Evolutionary conservation across 2,329 filamentous ascomycete genomes (phyloP), one percentile per base, ranked within the genome.

Genomic region (Tetracladium maxilliforme): DNA sequence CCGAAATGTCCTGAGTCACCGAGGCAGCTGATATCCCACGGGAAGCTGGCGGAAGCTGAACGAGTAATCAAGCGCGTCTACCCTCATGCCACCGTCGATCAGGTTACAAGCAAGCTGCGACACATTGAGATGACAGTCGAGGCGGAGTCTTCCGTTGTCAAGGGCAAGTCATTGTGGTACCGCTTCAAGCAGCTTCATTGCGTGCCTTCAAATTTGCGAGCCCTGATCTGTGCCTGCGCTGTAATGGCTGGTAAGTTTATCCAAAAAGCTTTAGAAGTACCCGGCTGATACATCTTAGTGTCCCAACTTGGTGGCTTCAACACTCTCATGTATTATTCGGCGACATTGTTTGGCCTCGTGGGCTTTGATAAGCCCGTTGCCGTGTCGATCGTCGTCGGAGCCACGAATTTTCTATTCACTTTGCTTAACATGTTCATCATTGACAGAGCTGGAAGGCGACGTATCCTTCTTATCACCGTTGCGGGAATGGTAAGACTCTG

Each of bases 391-490:
- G 44, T 58, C 27, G 49, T 60, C 19, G 52, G 51, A 5, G 54
- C 43, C 3, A 56, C 54, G 6, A 61, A 60, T 28, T 64, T 61
- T 33, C 37, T 65, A 26, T 61, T 64, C 39, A 61, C 57, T 1
- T 46, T 49, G 33, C 45, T 62, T 23, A 61, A 62, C 27, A 44
- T 62, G 14, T 39, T 58, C 33, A 35, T 58, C 14, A 51, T 61
- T 7, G 59, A 64, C 31, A 45, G 42, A 3, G 40, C 53, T 15
- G 59, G 61, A 1, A 51, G 61, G 7, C 48, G 59, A 11, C 43
- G 45, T 6, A 46, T 64, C 2, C 43, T 63, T 0, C 41, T 61
- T 8, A 45, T 43, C 27, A 58, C 54, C 0, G 47, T 56, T 4
- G 48, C 49, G 33, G 55, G 51, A 14, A 63, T 64, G 58, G 41